Conservation (phyloP, 1,139 yeast species). For the Kurtzmaniella quercitrusa region DNA sequence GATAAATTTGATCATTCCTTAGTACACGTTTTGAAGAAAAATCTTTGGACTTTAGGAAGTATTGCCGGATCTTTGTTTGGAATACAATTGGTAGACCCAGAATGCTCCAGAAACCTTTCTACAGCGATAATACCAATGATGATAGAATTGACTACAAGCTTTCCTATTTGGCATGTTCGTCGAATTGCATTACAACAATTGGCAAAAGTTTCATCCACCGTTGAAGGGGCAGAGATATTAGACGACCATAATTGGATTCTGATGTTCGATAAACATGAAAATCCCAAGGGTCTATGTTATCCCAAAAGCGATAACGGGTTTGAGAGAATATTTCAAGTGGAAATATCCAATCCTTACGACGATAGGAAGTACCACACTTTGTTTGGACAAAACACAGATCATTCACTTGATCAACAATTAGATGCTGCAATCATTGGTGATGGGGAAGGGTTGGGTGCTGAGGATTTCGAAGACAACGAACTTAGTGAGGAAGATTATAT, state of each 20-base stretch:
- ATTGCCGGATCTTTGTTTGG: conserved; percentile 71
- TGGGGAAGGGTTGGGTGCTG: conserved; percentile 9
- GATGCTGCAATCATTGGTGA: conserved; percentile 3
- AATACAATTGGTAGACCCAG: conserved; percentile 59
- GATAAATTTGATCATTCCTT: conserved; percentile 4
- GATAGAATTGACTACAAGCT: conserved; percentile 30
- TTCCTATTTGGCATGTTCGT: conserved; percentile 60
- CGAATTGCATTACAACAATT: conserved; percentile 77
- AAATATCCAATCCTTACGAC: conserved; percentile 27
- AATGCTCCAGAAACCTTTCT: conserved; percentile 41
- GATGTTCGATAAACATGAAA: conserved; percentile 47
- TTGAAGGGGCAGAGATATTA: conserved; percentile 79
- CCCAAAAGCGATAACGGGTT: conserved; percentile 30
- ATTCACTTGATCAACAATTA: conserved; percentile 6
- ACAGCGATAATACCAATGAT: conserved; percentile 53
- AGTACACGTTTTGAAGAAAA: conserved; percentile 52
- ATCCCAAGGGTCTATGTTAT: conserved; percentile 54
- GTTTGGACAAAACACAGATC: conserved; percentile 13
- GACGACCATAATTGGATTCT: conserved; percentile 80
- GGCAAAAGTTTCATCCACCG: conserved; percentile 70
- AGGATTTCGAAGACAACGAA: conserved; percentile 9
- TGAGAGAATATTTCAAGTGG: conserved; percentile 20
- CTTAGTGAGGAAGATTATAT: conserved; percentile 14
- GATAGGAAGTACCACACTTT: conserved; percentile 27
- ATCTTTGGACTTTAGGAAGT: conserved; percentile 85